phyloP scores from a whole-genome alignment of 1,284 basidiomycete genomes.

The Papiliotrema fonsecae region DNA sequence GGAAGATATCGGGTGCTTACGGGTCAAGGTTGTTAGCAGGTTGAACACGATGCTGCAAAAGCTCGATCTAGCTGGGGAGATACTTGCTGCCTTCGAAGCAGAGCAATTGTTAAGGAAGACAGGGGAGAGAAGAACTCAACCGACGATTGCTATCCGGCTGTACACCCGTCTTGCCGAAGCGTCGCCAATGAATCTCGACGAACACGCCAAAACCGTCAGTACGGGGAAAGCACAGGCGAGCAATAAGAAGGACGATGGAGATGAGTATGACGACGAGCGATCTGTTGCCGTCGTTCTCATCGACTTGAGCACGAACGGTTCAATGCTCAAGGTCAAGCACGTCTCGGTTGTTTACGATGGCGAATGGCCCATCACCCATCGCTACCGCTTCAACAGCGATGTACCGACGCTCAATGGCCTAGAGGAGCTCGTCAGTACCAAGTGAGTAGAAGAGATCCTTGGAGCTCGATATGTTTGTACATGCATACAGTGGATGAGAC shows the following conservation, averaged over 20 bases:
- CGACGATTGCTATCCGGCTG: too few relatives aligned
- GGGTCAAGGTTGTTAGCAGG: too few relatives aligned
- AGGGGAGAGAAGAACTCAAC: too few relatives aligned
- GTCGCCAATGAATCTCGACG: too few relatives aligned
- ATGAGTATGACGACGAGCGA: not conserved
- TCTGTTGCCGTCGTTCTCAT: constrained; percentile 17
- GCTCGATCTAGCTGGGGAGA: too few relatives aligned
- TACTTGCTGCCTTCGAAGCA: too few relatives aligned
- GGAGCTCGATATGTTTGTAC: not conserved
- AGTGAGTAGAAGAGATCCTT: not conserved
- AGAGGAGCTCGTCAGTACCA: not conserved
- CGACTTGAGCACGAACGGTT: not conserved
- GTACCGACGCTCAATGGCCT: constrained; percentile 8
- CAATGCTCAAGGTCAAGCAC: constrained; percentile 5
- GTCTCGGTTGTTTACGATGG: constrained; percentile 16
- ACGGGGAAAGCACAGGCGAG: not conserved
- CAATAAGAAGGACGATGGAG: not conserved
- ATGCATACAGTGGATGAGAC: constrained; percentile 4
- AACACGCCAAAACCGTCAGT: not conserved
- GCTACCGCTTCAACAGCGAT: constrained; percentile 14
- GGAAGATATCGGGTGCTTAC: not conserved
- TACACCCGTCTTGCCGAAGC: too few relatives aligned
- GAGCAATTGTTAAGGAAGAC: too few relatives aligned
- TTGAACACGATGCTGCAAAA: too few relatives aligned
- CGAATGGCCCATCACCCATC: constrained; percentile 21